Base-by-base conservation (phyloP, 768 basidiomycete genomes). In the Leucosporidium yakuticum region DNA sequence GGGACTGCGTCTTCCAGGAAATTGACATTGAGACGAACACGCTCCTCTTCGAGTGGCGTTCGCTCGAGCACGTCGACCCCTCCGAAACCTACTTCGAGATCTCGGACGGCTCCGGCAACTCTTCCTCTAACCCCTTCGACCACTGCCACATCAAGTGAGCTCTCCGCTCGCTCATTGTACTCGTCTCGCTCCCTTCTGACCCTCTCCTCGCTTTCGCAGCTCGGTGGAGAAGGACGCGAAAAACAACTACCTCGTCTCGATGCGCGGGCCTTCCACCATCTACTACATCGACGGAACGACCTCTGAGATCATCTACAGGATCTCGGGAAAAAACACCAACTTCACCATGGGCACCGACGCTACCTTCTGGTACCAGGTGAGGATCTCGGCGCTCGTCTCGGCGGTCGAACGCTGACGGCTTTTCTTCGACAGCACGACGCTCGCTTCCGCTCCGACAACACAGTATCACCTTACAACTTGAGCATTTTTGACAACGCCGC, bases 401-500 rank as follows among this genome's bases (percentile, higher is more conserved):
- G 34, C 34, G 5, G 5, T 36, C 34, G 34, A 69, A n/a, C 62
- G 71, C 57, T 68, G 67, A 20, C 20, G 69, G 34, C 17, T 9
- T 11, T 44, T 36, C 48, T 76, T 66, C 66, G 47, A 63, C 64
- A 70, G 39, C 69, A 75, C 44, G 66, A 73, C 60, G 65, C 65
- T 1, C 64, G 70, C 34, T 67, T 74, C 58, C 19, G 44, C 15
- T 20, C 54, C 48, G 44, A 66, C 51, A 64, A 68, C 31, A 44
- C 25, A 2, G 25, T 27, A 0, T 53, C 34, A n/a, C 50, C 29
- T 17, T 65, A 60, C 64, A 65, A 68, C 39, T 65, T 75, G 54
- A 69, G 69, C 27, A 11, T 77, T 20, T 76, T 76, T 54, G 77
- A 77, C 68, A 77, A 77, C 65, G 76, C 70, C 29, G 77, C 73